Evolutionary conservation across 768 basidiomycete genomes (phyloP).

Genomic region (Cystofilobasidium capitatum): DNA sequence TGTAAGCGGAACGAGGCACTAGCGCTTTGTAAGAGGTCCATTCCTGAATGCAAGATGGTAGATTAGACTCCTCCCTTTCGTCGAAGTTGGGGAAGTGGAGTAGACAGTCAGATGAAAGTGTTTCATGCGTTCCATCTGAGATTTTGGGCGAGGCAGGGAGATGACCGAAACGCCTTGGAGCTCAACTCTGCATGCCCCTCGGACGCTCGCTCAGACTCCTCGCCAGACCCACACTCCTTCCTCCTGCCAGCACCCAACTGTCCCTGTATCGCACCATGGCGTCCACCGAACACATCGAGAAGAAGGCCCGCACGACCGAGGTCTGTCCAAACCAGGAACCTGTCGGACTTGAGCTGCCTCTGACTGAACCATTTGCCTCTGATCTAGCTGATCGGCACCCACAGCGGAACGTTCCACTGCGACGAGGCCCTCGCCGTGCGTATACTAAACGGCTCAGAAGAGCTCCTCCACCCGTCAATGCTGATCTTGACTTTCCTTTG

Average conservation of each 20-base stretch:
- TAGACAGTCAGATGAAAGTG: no score
- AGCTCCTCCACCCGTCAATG: background rate
- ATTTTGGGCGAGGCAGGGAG: no score
- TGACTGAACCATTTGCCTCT: background rate
- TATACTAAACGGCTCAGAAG: background rate
- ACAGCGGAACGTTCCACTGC: constrained; percentile 92
- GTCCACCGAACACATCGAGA: background rate
- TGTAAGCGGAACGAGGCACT: background rate
- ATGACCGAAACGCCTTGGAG: no score
- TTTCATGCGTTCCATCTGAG: no score
- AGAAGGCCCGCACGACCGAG: constrained; percentile 3
- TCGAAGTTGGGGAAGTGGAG: no score
- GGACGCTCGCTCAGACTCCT: no score
- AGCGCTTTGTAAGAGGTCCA: no score
- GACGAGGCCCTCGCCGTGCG: constrained; percentile 81
- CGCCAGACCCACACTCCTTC: no score
- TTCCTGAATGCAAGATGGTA: no score
- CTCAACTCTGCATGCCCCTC: no score
- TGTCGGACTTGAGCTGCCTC: background rate
- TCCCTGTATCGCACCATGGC: background rate
- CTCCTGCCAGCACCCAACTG: no score
- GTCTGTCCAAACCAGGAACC: background rate
- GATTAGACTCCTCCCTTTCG: no score
- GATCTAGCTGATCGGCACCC: constrained; percentile 72
- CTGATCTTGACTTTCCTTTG: background rate